Evolutionary conservation across 306 rosid genomes (phyloP).

Genomic region (Castanospermum australe): DNA sequence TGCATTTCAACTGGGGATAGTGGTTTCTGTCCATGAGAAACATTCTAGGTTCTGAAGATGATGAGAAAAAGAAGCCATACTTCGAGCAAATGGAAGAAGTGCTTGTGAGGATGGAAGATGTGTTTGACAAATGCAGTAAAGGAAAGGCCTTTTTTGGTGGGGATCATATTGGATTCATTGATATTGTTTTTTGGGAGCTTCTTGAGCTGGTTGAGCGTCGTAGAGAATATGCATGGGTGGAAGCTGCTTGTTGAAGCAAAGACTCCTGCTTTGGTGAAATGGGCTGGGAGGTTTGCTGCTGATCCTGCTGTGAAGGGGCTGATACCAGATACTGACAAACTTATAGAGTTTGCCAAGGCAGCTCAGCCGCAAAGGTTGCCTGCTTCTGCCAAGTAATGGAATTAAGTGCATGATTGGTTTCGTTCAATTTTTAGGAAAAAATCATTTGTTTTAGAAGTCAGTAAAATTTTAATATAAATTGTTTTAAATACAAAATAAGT

Average conservation of each 20-base stretch:
- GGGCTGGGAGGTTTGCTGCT: slow-evolving; percentile 31
- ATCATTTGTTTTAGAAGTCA: too few relatives aligned
- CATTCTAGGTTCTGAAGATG: background rate
- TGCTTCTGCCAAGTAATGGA: background rate
- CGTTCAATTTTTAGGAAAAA: too few relatives aligned
- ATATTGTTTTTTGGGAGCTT: slow-evolving; percentile 39
- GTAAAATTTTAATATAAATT: too few relatives aligned
- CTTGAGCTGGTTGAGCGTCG: slow-evolving; percentile 21
- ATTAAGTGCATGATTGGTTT: too few relatives aligned
- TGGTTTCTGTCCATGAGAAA: slow-evolving; percentile 14
- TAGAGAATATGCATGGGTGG: slow-evolving; percentile 9
- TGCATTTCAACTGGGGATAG: slow-evolving; percentile 5
- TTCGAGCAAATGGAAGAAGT: slow-evolving; percentile 16
- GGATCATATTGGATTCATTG: slow-evolving; percentile 40
- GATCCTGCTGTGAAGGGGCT: slow-evolving; percentile 35
- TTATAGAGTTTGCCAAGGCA: slow-evolving; percentile 29
- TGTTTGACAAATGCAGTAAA: slow-evolving; percentile 25
- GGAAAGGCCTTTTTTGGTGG: slow-evolving; percentile 46
- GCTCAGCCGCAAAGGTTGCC: background rate
- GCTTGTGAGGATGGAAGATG: slow-evolving; percentile 32
- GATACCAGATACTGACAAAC: slow-evolving; percentile 39
- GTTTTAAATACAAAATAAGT: too few relatives aligned
- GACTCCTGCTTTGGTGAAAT: slow-evolving; percentile 30
- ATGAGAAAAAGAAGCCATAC: slow-evolving; percentile 36
- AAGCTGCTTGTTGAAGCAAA: slow-evolving; percentile 29